Evolutionary conservation across 768 basidiomycete genomes (phyloP).

Genomic region (Symmetrospora coprosmae): DNA sequence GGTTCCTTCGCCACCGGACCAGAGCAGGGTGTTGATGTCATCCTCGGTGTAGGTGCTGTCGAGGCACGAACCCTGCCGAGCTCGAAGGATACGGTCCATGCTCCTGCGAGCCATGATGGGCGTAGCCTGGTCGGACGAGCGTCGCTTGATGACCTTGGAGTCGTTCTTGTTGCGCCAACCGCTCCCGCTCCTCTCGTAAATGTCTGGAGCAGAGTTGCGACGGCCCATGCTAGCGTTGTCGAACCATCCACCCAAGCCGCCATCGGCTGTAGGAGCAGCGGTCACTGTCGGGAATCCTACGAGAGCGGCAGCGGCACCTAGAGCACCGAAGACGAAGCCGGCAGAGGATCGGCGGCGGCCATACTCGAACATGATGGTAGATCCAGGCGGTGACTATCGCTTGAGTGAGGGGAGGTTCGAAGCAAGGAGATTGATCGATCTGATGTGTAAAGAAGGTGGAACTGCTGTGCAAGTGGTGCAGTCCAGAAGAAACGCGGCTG

Average conservation of each 20-base stretch:
- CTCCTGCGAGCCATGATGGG: neutral
- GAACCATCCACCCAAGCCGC: too few relatives aligned
- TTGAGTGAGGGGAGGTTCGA: too few relatives aligned
- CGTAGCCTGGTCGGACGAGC: neutral
- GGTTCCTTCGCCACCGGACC: constrained; percentile 28
- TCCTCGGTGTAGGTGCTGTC: constrained; percentile 23
- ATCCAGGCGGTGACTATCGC: too few relatives aligned
- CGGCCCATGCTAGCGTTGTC: neutral
- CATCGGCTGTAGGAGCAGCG: neutral
- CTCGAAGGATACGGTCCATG: neutral
- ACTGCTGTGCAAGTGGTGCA: too few relatives aligned
- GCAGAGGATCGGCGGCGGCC: constrained; percentile 15
- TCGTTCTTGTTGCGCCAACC: neutral
- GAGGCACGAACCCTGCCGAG: constrained; percentile 25
- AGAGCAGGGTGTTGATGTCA: constrained; percentile 28
- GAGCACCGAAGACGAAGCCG: constrained; percentile 14
- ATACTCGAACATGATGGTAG: neutral
- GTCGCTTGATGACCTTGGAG: neutral
- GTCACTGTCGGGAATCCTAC: neutral
- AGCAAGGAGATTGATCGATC: too few relatives aligned
- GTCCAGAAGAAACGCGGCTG: too few relatives aligned
- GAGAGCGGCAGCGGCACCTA: neutral
- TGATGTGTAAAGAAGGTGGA: too few relatives aligned
- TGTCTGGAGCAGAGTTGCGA: neutral
- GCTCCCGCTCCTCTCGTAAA: neutral